These are phyloP conservation scores for Sphagnum tenellum DNA, from an alignment of 225 moss, liverwort and hornwort species.

Conservation along the genomic window DNA sequence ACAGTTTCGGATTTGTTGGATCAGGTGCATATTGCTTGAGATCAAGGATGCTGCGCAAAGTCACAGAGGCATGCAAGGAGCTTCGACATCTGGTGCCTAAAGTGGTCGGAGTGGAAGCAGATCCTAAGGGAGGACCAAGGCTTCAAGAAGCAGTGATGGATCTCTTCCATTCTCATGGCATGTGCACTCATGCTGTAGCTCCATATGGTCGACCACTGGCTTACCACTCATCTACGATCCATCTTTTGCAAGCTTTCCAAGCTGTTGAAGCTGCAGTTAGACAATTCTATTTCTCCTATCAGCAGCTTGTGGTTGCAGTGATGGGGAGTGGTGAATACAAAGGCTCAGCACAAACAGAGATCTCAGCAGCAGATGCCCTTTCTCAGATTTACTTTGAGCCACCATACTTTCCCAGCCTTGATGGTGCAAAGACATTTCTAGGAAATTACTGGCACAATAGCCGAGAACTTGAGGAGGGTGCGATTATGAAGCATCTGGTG, in stretches of 20 bases:
- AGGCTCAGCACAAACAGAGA: constrained; percentile 29
- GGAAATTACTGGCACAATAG: constrained; percentile 61
- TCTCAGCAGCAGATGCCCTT: constrained; percentile 51
- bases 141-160: constrained; percentile 69
- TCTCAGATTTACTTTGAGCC: constrained; percentile 80
- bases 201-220: constrained; percentile 28
- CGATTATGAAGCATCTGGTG: constrained; percentile 29
- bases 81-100: constrained; percentile 66
- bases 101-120: constrained; percentile 66
- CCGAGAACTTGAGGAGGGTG: constrained; percentile 34
- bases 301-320: constrained; percentile 69
- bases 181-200: constrained; percentile 19
- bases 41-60: constrained; percentile 48
- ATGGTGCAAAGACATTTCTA: constrained; percentile 69
- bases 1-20: no score
- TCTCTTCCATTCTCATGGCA: constrained; percentile 64
- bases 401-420: constrained; percentile 75
- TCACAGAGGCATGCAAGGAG: constrained; percentile 69
- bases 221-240: constrained; percentile 57
- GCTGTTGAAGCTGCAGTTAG: constrained; percentile 66
- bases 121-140: constrained; percentile 69
- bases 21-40: constrained; percentile 61
- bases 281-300: constrained; percentile 83
- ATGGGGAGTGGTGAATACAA: constrained; percentile 85
- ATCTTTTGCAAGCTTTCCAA: constrained; percentile 73